Base-by-base conservation (phyloP, 306 rosid species). In the Fragaria nilgerrensis region DNA sequence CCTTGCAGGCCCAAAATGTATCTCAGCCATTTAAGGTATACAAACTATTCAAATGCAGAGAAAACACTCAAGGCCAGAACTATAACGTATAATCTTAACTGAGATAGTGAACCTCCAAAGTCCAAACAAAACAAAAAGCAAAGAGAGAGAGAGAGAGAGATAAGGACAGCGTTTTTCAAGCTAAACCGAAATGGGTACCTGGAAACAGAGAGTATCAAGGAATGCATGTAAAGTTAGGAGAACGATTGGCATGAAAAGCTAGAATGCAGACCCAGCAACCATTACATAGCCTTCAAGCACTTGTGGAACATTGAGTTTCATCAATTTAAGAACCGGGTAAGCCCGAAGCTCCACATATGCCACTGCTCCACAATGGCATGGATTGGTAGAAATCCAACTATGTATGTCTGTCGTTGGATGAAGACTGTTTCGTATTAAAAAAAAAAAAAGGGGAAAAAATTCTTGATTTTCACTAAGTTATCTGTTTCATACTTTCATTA, bases 221-320 rank as follows among this genome's bases (percentile, higher is more conserved):
- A 73, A 88, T 84, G 87, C 74, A 74, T 75, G 81, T 72, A 62
- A 65, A 75, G 66, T 49, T 83, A 82, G 86, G 89, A 14, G 44
- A 62, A 29, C 70, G 84, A 86, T 66, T 74, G 56, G 79, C 77
- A 47, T 86, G 89, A 88, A 86, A 89, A 2, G 96, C 94, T 50
- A 91, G 85, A 65, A 86, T 73, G 79, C 97, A 91, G 61, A 79
- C 80, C 97, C 97, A 91, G 29, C 85, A 88, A 7, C 97, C 94
- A 83, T 86, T 82, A 73, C 81, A 82, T 78, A 76, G 29, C 97
- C 92, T 81, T 84, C 72, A 79, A 5, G 66, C 53, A 86, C 86
- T 58, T 82, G 34, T 32, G 83, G 66, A 74, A 71, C 82, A 55
- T 27, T 73, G 77, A 80, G 62, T 36, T 86, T 81, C 67, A 68